Percentiles rank a stretch among this genome's conserved stretches.
phyloP scores from a whole-genome alignment of 257 asterid genomes.

The Asclepias syriaca region DNA sequence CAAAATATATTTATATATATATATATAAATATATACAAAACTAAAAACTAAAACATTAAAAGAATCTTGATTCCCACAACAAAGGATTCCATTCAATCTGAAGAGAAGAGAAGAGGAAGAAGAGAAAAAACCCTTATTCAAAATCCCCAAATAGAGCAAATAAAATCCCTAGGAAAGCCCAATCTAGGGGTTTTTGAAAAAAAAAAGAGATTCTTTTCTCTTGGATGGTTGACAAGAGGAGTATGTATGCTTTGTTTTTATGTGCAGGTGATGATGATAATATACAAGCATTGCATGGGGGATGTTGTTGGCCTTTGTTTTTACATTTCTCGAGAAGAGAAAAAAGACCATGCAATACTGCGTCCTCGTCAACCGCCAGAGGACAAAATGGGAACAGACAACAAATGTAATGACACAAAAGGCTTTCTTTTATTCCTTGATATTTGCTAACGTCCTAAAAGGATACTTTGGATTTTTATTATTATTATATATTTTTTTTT shows the following conservation, averaged over 20 bases:
- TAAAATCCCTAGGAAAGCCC: not conserved
- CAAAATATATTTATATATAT: too few relatives aligned
- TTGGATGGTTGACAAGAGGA: slow-evolving; percentile 4
- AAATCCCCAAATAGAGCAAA: not conserved
- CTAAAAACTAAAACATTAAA: too few relatives aligned
- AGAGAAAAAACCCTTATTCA: not conserved
- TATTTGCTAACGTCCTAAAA: not conserved
- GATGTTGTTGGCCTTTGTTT: not conserved
- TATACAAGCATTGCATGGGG: slow-evolving; percentile 13
- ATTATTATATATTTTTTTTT: too few relatives aligned
- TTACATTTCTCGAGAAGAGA: slow-evolving; percentile 8
- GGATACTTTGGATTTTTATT: not conserved
- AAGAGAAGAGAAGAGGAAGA: not conserved
- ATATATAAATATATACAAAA: too few relatives aligned
- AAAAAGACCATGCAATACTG: slow-evolving; percentile 18
- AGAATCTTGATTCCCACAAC: slow-evolving; percentile 1
- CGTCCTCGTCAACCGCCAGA: not conserved
- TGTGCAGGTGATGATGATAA: slow-evolving; percentile 2
- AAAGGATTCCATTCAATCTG: not conserved
- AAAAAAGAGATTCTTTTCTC: not conserved
- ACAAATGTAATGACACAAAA: too few relatives aligned
- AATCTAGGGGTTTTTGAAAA: not conserved
- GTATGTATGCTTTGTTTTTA: not conserved
- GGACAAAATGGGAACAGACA: not conserved
- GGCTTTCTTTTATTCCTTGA: not conserved